Conservation (phyloP, 2,329 filamentous ascomycete genomes). For the Colletotrichum ledebouriae region DNA sequence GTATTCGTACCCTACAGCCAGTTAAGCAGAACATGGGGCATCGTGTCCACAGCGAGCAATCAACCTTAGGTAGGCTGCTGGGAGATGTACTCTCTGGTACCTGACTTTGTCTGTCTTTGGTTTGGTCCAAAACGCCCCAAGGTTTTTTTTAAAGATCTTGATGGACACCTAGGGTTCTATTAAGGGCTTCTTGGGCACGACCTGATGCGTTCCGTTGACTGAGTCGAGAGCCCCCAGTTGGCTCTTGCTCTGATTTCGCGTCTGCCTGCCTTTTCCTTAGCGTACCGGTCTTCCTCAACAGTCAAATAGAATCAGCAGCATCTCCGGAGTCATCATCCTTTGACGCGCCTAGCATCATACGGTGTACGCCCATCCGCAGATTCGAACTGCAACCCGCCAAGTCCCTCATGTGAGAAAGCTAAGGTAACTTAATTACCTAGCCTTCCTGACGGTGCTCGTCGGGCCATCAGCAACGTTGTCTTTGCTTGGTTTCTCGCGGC, state of each 20-base stretch:
- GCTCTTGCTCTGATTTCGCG: neutral
- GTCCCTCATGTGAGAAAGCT: conserved; percentile 13
- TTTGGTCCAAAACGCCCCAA: conserved; percentile 24
- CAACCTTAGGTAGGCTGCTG: neutral
- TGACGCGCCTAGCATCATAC: neutral
- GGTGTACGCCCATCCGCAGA: neutral
- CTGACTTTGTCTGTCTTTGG: conserved; percentile 26
- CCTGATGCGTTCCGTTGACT: conserved; percentile 30
- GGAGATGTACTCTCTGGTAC: conserved; percentile 25
- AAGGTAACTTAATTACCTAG: neutral
- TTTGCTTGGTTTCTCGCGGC: conserved; percentile 16
- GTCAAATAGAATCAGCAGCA: conserved; percentile 1
- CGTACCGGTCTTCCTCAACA: neutral
- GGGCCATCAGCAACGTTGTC: conserved; percentile 6
- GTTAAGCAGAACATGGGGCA: conserved; percentile 1
- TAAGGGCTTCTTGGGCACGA: conserved; percentile 28
- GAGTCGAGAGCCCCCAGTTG: conserved; percentile 24
- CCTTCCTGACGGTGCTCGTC: conserved; percentile 17
- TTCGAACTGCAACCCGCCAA: conserved; percentile 6
- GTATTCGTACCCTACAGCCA: conserved; percentile 9
- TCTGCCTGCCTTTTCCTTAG: neutral
- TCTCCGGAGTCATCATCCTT: neutral
- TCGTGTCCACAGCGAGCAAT: neutral
- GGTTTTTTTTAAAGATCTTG: conserved; percentile 39
- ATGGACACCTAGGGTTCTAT: conserved; percentile 32